Percentiles rank a stretch among this genome's conserved stretches.
phyloP scores from a whole-genome alignment of 2,329 filamentous ascomycete species.

The Clathrospora elynae region DNA sequence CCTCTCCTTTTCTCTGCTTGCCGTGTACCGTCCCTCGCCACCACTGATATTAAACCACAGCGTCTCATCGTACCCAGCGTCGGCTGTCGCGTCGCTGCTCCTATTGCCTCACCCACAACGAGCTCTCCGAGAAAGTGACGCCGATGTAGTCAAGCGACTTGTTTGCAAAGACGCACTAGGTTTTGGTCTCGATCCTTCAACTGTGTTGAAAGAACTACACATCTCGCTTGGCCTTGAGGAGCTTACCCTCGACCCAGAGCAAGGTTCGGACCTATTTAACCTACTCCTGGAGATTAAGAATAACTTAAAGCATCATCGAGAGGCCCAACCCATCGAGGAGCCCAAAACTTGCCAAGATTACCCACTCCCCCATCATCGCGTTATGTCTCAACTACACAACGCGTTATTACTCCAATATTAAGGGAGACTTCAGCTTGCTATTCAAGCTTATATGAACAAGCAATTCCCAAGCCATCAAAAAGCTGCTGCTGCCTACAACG shows the following conservation, averaged over 20 bases:
- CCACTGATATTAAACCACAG: constrained; percentile 55
- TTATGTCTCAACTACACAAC: background rate
- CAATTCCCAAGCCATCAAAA: background rate
- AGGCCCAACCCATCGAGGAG: no score
- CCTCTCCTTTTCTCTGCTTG: constrained; percentile 50
- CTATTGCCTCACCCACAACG: constrained; percentile 57
- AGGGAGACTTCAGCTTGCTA: background rate
- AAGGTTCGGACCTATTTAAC: no score
- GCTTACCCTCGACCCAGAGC: no score
- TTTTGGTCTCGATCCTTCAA: no score
- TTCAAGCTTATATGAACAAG: background rate
- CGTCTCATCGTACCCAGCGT: constrained; percentile 54
- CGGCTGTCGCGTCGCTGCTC: constrained; percentile 54
- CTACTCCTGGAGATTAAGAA: no score
- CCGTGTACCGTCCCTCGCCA: constrained; percentile 50
- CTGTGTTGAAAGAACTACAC: no score
- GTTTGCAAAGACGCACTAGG: constrained; percentile 38
- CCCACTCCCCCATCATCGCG: no score
- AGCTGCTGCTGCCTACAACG: background rate
- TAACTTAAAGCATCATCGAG: no score
- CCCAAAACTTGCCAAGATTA: no score
- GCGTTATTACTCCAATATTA: background rate
- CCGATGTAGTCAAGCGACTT: constrained; percentile 49
- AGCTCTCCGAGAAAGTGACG: constrained; percentile 51
- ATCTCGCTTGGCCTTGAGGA: no score